Conservation (phyloP, 1,284 basidiomycete genomes). For the Leccinum colubrinum region DNA sequence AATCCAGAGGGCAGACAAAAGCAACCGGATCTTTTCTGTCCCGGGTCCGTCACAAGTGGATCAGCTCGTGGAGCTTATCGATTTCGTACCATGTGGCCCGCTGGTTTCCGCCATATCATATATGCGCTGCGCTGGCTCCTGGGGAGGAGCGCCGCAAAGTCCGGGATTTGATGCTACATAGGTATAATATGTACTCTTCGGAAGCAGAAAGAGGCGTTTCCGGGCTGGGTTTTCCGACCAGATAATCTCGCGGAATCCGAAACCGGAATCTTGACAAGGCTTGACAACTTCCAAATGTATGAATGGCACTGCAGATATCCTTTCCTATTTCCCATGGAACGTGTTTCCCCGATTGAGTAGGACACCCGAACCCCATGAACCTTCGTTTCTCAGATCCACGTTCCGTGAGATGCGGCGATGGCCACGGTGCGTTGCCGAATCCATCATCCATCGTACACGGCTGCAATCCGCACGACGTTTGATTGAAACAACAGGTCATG, state of each 20-base stretch:
- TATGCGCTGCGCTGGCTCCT: neutral
- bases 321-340: slow-evolving; percentile 9
- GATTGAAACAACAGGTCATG: slow-evolving; percentile 13
- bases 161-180: slow-evolving; percentile 24
- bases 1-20: neutral
- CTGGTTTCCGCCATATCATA: slow-evolving; percentile 20
- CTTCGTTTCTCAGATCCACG: slow-evolving; percentile 21
- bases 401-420: slow-evolving; percentile 24
- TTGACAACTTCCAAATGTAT: slow-evolving; percentile 14
- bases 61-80: slow-evolving; percentile 6
- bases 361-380: slow-evolving; percentile 1
- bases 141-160: slow-evolving; percentile 23
- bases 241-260: slow-evolving; percentile 14
- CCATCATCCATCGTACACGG: neutral
- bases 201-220: slow-evolving; percentile 11
- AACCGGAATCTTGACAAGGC: slow-evolving; percentile 5
- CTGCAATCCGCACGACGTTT: neutral
- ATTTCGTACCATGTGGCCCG: slow-evolving; percentile 22
- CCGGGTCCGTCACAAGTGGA: slow-evolving; percentile 16
- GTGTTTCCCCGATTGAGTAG: slow-evolving; percentile 18
- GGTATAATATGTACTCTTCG: neutral
- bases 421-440: slow-evolving; percentile 4
- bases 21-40: slow-evolving; percentile 8
- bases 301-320: slow-evolving; percentile 1
- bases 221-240: slow-evolving; percentile 7